A percentile compares a stretch with the other conserved stretches of the same genome.
Conservation (phyloP, 2,329 filamentous ascomycete species). For the Exophiala alcalophila region DNA sequence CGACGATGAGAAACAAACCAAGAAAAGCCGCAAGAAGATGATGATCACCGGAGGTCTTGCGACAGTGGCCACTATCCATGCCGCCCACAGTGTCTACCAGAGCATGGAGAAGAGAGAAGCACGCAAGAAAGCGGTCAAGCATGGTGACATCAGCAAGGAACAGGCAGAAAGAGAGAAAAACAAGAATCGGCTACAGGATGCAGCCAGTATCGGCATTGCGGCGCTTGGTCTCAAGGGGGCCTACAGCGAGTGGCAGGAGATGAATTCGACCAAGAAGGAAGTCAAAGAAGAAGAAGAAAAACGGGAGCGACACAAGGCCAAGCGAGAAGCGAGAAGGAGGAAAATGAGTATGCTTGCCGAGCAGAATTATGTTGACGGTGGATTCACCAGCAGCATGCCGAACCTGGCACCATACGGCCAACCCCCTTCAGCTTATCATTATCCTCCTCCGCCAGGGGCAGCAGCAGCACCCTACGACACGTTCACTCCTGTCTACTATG, state of each 20-base stretch:
- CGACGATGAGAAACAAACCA: conserved; percentile 61
- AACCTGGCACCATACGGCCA: conserved; percentile 16
- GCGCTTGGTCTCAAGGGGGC: conserved; percentile 66
- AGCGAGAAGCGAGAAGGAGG: conserved; percentile 28
- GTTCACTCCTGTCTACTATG: conserved; percentile 15
- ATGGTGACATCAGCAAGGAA: conserved; percentile 62
- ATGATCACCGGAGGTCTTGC: conserved; percentile 64
- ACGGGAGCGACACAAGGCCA: conserved; percentile 35
- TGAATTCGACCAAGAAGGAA: conserved; percentile 59
- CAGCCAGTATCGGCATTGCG: conserved; percentile 64
- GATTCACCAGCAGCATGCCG: conserved; percentile 23
- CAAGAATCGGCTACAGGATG: conserved; percentile 63
- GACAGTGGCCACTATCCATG: conserved; percentile 67
- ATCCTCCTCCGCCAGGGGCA: conserved; percentile 8
- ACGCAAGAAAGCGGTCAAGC: conserved; percentile 56
- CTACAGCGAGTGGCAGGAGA: conserved; percentile 65
- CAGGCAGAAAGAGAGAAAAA: conserved; percentile 61
- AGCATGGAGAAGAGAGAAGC: conserved; percentile 63
- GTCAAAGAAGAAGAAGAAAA: conserved; percentile 54
- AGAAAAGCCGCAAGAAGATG: conserved; percentile 66
- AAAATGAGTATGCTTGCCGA: conserved; percentile 25
- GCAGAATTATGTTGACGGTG: conserved; percentile 20
- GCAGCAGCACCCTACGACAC: conserved; percentile 1
- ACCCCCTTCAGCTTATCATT: conserved; percentile 4
- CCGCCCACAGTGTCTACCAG: conserved; percentile 62